Evolutionary conservation across 805 yeast species (phyloP).

Genomic region (Ascoidea tarda): DNA sequence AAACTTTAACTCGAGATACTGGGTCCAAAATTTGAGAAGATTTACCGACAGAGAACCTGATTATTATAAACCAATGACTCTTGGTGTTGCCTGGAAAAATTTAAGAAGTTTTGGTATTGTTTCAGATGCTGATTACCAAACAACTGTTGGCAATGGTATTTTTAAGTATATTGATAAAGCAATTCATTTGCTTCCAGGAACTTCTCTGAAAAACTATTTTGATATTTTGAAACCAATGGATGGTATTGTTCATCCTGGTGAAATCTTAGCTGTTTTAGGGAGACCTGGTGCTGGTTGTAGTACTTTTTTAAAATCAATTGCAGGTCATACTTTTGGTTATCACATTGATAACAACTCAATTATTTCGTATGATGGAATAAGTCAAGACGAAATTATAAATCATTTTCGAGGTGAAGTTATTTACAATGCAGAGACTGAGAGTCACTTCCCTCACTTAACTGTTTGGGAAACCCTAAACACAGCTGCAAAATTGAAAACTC

Average conservation of each 20-base stretch:
- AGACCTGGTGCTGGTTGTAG: conserved; percentile 71
- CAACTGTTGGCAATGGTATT: conserved; percentile 21
- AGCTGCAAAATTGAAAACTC: conserved; percentile 42
- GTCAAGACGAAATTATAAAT: conserved; percentile 26
- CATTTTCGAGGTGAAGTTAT: conserved; percentile 49
- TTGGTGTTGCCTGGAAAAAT: conserved; percentile 45
- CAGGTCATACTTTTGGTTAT: conserved; percentile 44
- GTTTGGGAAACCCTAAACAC: conserved; percentile 46
- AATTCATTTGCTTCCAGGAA: conserved; percentile 14
- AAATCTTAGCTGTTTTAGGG: conserved; percentile 59
- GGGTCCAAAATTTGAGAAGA: conserved; percentile 48
- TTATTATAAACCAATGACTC: conserved; percentile 37
- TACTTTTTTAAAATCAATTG: conserved; percentile 41
- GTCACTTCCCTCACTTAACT: conserved; percentile 47
- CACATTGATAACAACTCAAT: conserved; percentile 27
- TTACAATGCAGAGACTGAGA: conserved; percentile 48
- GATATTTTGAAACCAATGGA: conserved; percentile 39
- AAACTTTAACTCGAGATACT: conserved; percentile 39
- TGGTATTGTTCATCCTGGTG: conserved; percentile 47
- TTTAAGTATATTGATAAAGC: conserved; percentile 2
- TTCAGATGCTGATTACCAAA: conserved; percentile 49
- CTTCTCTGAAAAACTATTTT: conserved; percentile 16
- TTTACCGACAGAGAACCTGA: conserved; percentile 42
- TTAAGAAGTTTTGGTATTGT: conserved; percentile 50
- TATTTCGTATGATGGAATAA: conserved; percentile 35